Conservation (phyloP, 192 early-diverging fungal species). For the Linnemannia zychae region DNA sequence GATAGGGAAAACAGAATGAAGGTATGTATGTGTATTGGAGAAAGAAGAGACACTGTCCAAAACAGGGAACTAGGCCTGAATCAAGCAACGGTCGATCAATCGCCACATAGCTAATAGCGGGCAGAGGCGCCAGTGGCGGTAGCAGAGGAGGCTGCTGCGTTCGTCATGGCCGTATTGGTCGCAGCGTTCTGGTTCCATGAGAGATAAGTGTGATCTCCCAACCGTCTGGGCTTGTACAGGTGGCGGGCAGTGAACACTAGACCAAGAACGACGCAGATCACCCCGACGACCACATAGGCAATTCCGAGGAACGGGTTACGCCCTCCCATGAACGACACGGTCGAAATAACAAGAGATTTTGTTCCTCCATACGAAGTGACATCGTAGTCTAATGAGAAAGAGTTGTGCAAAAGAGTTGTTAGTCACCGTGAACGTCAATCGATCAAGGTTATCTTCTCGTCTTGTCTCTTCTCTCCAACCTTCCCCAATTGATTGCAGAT, state of each 20-base stretch:
- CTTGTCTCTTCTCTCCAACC: background rate
- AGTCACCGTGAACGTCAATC: background rate
- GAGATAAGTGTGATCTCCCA: slow-evolving; percentile 97
- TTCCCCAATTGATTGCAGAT: slow-evolving; percentile 1
- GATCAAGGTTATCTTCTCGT: background rate
- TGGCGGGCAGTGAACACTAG: slow-evolving; percentile 91
- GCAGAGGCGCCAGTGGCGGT: slow-evolving; percentile 39
- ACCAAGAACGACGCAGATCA: slow-evolving; percentile 89
- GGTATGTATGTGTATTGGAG: background rate
- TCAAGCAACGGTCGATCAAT: too few species aligned
- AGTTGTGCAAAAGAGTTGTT: background rate
- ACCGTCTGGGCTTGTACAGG: slow-evolving; percentile 94
- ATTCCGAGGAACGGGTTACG: slow-evolving; percentile 96
- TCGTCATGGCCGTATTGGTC: slow-evolving; percentile 31
- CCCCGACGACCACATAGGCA: slow-evolving; percentile 96
- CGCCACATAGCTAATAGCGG: slow-evolving; percentile 18
- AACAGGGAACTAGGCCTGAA: background rate
- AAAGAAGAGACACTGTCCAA: background rate
- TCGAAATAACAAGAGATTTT: slow-evolving; percentile 95
- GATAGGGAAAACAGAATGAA: background rate
- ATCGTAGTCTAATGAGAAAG: slow-evolving; percentile 77
- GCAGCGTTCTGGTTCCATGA: slow-evolving; percentile 86
- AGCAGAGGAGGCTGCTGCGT: slow-evolving; percentile 27
- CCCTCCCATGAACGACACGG: slow-evolving; percentile 95
- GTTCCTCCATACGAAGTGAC: slow-evolving; percentile 91